Evolutionary conservation across 495 filamentous ascomycete species (phyloP).

Genomic region (Neurospora sp.): DNA sequence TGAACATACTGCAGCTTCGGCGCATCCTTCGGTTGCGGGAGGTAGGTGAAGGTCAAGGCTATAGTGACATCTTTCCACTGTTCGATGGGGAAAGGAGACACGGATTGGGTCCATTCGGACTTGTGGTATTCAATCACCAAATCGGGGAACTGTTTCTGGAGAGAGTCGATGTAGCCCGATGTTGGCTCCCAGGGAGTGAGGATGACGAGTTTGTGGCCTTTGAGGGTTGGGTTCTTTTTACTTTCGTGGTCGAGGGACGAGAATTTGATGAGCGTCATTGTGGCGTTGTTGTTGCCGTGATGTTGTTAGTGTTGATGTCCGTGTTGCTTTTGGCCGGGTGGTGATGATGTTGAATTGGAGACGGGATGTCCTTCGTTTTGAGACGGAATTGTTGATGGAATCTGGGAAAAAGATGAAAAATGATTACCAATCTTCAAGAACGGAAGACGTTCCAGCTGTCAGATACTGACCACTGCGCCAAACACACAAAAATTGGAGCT

Average conservation of each 20-base stretch:
- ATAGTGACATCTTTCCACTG: constrained; percentile 54
- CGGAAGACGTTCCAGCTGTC: too few species aligned
- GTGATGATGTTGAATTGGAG: background rate
- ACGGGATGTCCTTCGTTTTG: background rate
- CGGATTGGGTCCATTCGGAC: constrained; percentile 2
- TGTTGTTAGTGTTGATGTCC: background rate
- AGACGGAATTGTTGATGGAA: background rate
- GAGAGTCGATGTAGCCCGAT: constrained; percentile 25
- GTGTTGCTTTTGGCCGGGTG: background rate
- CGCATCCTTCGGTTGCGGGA: constrained; percentile 36
- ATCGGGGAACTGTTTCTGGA: constrained; percentile 42
- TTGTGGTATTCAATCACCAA: constrained; percentile 31
- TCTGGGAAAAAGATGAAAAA: background rate
- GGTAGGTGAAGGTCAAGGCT: constrained; percentile 46
- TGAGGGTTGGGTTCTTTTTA: constrained; percentile 26
- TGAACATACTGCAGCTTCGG: constrained; percentile 64
- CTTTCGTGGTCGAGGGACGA: background rate
- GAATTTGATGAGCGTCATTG: background rate
- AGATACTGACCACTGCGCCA: too few species aligned
- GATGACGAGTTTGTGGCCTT: constrained; percentile 36
- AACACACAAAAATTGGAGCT: too few species aligned
- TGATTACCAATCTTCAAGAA: background rate
- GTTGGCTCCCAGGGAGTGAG: constrained; percentile 37
- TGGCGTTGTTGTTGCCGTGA: background rate
- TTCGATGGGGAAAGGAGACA: constrained; percentile 20